phyloP scores from a whole-genome alignment of 768 basidiomycete genomes.

The Rubroboletus pulcherrimus region DNA sequence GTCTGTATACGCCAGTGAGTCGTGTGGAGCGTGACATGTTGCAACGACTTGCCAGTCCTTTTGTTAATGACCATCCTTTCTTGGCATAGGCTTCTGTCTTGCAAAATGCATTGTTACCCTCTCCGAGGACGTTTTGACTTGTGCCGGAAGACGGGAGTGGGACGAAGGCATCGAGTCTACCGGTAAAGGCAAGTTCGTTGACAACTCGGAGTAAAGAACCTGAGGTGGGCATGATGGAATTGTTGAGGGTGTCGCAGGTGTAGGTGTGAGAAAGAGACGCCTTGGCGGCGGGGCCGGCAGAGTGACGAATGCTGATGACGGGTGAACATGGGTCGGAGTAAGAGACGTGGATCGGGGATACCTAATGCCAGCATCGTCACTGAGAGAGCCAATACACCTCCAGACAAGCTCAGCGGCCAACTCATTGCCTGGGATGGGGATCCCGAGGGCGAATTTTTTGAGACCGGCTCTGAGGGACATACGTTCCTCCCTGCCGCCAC shows the following conservation, averaged over 20 bases:
- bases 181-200: slow-evolving; percentile 21
- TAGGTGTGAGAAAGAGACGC: slow-evolving; percentile 80
- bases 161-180: slow-evolving; percentile 20
- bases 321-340: not conserved
- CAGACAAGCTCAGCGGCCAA: slow-evolving; percentile 80
- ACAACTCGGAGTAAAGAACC: slow-evolving; percentile 20
- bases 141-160: not conserved
- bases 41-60: slow-evolving; percentile 19
- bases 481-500: slow-evolving; percentile 27
- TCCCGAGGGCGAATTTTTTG: slow-evolving; percentile 16
- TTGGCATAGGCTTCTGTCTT: slow-evolving; percentile 21
- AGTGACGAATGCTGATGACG: slow-evolving; percentile 66
- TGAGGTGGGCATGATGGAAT: slow-evolving; percentile 26
- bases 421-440: slow-evolving; percentile 50
- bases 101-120: slow-evolving; percentile 26
- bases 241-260: slow-evolving; percentile 47
- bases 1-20: slow-evolving; percentile 46
- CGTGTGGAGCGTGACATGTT: not conserved
- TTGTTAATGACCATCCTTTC: slow-evolving; percentile 23
- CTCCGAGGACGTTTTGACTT: slow-evolving; percentile 13
- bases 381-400: slow-evolving; percentile 68
- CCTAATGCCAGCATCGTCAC: slow-evolving; percentile 80
- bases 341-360: slow-evolving; percentile 23
- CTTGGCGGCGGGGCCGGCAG: slow-evolving; percentile 78
- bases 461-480: slow-evolving; percentile 72